Evolutionary conservation across 257 asterid species (phyloP).

Genomic region (Petrea volubilis): DNA sequence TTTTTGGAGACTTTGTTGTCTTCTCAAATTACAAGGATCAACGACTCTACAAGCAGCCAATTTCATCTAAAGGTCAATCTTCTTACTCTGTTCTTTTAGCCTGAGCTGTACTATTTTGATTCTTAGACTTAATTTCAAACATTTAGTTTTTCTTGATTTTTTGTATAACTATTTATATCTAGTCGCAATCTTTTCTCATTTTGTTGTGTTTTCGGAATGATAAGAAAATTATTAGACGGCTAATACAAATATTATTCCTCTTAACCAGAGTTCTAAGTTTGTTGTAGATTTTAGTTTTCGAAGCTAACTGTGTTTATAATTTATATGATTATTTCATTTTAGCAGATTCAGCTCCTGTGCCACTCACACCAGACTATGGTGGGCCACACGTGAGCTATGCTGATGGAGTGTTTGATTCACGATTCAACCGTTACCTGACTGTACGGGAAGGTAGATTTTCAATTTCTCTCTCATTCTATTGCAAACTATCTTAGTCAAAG

Average conservation of each 20-base stretch:
- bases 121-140: not conserved
- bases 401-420: slow-evolving; percentile 86
- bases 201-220: not conserved
- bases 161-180: not conserved
- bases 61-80: slow-evolving; percentile 57
- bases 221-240: not conserved
- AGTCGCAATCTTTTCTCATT: not conserved
- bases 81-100: not conserved
- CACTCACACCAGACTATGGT: slow-evolving; percentile 86
- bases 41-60: slow-evolving; percentile 71
- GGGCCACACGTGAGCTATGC: slow-evolving; percentile 79
- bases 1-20: slow-evolving; percentile 26
- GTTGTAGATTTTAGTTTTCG: slow-evolving; percentile 10
- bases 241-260: not conserved
- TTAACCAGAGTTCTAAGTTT: not conserved
- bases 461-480: slow-evolving; percentile 12
- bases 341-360: slow-evolving; percentile 78
- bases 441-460: slow-evolving; percentile 75
- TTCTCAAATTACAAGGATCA: slow-evolving; percentile 95
- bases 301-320: slow-evolving; percentile 4
- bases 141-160: not conserved
- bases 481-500: not conserved
- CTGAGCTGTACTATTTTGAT: not conserved
- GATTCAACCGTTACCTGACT: slow-evolving; percentile 70
- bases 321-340: slow-evolving; percentile 10